Conservation (phyloP, 768 basidiomycete species). For the Rhizopogon vesiculosus region DNA sequence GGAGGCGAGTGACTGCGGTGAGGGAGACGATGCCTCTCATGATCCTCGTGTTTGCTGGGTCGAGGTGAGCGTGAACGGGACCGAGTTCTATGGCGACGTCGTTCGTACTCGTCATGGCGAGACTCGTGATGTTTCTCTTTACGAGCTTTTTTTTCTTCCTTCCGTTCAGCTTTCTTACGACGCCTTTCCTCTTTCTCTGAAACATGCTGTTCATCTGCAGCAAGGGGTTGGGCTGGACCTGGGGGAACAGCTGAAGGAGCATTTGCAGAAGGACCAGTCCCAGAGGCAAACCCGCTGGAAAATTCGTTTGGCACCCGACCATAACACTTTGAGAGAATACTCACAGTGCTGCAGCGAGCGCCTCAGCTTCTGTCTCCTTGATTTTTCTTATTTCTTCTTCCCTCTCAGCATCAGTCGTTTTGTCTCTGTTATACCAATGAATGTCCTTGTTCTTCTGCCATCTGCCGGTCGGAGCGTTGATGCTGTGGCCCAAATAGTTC, state of each 20-base stretch:
- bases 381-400: slow-evolving; percentile 73
- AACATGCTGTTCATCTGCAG: slow-evolving; percentile 25
- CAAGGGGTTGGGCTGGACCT: slow-evolving; percentile 11
- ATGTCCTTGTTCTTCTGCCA: slow-evolving; percentile 99
- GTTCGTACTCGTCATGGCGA: slow-evolving; percentile 26
- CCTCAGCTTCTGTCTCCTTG: slow-evolving; percentile 89
- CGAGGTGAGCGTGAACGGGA: slow-evolving; percentile 34
- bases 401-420: slow-evolving; percentile 40
- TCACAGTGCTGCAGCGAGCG: slow-evolving; percentile 74
- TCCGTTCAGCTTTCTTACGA: slow-evolving; percentile 48
- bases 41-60: slow-evolving; percentile 10
- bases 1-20: slow-evolving; percentile 28
- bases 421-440: slow-evolving; percentile 88
- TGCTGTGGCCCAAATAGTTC: slow-evolving; percentile 93
- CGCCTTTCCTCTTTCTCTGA: slow-evolving; percentile 47
- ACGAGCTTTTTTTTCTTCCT: slow-evolving; percentile 53
- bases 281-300: slow-evolving; percentile 67
- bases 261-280: slow-evolving; percentile 21
- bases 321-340: slow-evolving; percentile 19
- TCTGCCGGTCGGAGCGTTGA: slow-evolving; percentile 91
- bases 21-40: slow-evolving; percentile 11
- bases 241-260: slow-evolving; percentile 15
- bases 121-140: slow-evolving; percentile 45
- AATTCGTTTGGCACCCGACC: not conserved
- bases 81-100: slow-evolving; percentile 20